Evolutionary conservation across 192 early-diverging fungal genomes (phyloP), one percentile per base, ranked within the genome.

Genomic region (Diversispora eburnea): DNA sequence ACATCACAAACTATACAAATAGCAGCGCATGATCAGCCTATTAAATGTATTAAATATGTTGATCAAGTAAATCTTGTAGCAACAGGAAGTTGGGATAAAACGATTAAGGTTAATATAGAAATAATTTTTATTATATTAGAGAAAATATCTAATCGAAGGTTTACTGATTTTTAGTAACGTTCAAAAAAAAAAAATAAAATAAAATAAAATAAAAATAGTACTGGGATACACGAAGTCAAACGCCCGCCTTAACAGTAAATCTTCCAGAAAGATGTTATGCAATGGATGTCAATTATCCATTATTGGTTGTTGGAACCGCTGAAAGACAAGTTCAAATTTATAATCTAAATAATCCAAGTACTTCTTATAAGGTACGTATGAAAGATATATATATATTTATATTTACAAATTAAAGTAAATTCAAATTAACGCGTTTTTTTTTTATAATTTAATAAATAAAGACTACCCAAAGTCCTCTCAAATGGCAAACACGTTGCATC

Each of bases 51-150:
- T 45, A 84, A 87, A 65, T 96, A 88, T 75, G 85, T 96, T 3
- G 91, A 97, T 77, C 81, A 77, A 10, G 61, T 73, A 66, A 84
- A 76, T 43, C 88, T 96, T 52, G 54, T 95, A 33, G 92, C 90
- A 3, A 98, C 97, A 8, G 97, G 92, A 41, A 90, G 91, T 65
- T 98, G 95, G 95, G 97, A 98, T 81, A 98, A 98, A 80, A 95
- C 92, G 9, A 69, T 97, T 63, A 93, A 70, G 68, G 68, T 70
- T 12, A 41, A 9, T 39, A 58, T 22, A 33, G 7, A 8, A 33
- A 81, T 80, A n/a, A 5, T 15, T 70, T 46, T 45, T 17, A 57
- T 43, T 45, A 56, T 20, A 58, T 41, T 17, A 72, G 22, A 47
- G 17, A 43, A 10, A 60, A 72, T 9, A 33, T 33, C 25, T 33